Conservation (phyloP, 1,139 yeast species). For the Diutina scorzettiae region DNA sequence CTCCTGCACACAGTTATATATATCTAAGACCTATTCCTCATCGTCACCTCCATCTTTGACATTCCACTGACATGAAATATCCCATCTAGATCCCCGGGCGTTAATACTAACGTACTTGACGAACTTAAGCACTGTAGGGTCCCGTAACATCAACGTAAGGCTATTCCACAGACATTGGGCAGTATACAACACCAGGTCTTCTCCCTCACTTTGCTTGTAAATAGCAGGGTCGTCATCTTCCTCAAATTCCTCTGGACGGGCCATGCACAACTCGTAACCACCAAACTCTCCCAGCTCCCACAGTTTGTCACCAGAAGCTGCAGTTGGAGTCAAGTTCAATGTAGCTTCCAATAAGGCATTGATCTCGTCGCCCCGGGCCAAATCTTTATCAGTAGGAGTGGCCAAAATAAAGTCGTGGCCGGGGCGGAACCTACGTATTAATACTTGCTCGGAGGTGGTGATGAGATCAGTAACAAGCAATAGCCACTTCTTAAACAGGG, state of each 20-base stretch:
- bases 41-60: constrained; percentile 22
- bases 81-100: constrained; percentile 94
- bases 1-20: constrained; percentile 16
- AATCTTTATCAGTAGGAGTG: constrained; percentile 47
- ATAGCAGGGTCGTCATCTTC: constrained; percentile 43
- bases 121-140: constrained; percentile 74
- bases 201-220: constrained; percentile 43
- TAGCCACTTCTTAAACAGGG: constrained; percentile 62
- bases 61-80: constrained; percentile 70
- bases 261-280: constrained; percentile 89
- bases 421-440: constrained; percentile 83
- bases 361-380: constrained; percentile 29
- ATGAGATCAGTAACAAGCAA: constrained; percentile 49
- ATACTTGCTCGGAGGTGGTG: constrained; percentile 53
- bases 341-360: constrained; percentile 59
- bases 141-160: constrained; percentile 67
- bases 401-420: constrained; percentile 92
- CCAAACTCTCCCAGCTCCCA: constrained; percentile 88
- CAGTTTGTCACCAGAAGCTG: constrained; percentile 29
- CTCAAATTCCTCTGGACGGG: constrained; percentile 37
- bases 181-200: constrained; percentile 72
- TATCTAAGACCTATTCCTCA: constrained; percentile 9
- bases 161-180: constrained; percentile 81
- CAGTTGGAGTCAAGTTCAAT: constrained; percentile 64
- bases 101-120: constrained; percentile 82